Percentiles rank a stretch among this genome's conserved stretches.
Conservation (phyloP, 371 early-diverging fungal genomes). For the Rhizopus sp. region DNA sequence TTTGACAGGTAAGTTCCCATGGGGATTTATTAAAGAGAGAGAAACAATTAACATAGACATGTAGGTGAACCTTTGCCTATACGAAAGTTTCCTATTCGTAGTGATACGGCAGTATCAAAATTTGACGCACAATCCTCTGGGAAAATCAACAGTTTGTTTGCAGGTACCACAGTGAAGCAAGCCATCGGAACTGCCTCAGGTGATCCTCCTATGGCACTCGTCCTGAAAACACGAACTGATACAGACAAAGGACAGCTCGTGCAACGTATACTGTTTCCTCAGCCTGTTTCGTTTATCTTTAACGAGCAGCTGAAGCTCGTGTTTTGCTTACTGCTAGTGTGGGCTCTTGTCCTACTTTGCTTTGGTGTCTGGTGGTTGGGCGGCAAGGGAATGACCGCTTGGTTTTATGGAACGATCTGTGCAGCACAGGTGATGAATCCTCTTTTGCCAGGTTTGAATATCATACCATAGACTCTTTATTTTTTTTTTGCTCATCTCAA, state of each 20-base stretch:
- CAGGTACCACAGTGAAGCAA: slow-evolving; percentile 45
- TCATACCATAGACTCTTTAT: neutral
- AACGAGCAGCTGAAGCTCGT: slow-evolving; percentile 74
- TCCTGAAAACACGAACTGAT: slow-evolving; percentile 72
- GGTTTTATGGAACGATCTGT: slow-evolving; percentile 66
- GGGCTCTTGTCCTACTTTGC: slow-evolving; percentile 60
- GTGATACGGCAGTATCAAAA: neutral
- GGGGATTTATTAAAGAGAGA: neutral
- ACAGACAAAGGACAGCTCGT: slow-evolving; percentile 84
- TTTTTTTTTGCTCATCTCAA: slow-evolving; percentile 5
- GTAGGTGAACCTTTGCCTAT: slow-evolving; percentile 55
- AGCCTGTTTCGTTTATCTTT: slow-evolving; percentile 70
- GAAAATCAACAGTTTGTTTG: slow-evolving; percentile 36
- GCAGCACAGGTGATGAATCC: slow-evolving; percentile 72
- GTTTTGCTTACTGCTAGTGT: slow-evolving; percentile 56
- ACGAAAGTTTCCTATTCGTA: slow-evolving; percentile 47
- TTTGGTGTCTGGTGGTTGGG: slow-evolving; percentile 62
- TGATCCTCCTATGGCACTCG: slow-evolving; percentile 48
- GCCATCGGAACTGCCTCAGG: slow-evolving; percentile 16
- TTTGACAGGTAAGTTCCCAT: slow-evolving; percentile 44
- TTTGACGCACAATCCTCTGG: slow-evolving; percentile 25
- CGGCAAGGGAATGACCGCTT: slow-evolving; percentile 51
- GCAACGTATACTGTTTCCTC: slow-evolving; percentile 77
- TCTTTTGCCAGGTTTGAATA: slow-evolving; percentile 43
- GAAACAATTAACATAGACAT: neutral